Percentiles rank a stretch among this genome's conserved stretches.
Evolutionary conservation across 495 filamentous ascomycete species (phyloP).

Genomic region (Hyaloscypha hepaticicola): DNA sequence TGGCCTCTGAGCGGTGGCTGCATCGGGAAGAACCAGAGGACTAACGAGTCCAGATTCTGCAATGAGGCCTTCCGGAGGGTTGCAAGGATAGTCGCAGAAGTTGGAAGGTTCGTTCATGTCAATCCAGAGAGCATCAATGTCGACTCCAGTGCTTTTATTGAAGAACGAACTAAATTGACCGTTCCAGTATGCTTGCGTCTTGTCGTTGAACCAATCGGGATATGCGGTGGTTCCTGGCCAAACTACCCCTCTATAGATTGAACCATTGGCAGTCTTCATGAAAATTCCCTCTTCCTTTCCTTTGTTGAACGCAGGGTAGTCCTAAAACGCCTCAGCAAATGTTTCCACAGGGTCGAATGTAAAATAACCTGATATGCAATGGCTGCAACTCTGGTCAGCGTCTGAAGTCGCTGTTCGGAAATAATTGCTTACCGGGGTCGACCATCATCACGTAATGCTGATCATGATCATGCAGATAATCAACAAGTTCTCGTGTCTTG

Average conservation of each 20-base stretch:
- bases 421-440: slow-evolving; percentile 57
- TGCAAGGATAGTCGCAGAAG: slow-evolving; percentile 65
- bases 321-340: background rate
- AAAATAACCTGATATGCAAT: background rate
- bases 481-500: slow-evolving; percentile 63
- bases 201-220: slow-evolving; percentile 79
- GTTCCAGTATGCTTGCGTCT: slow-evolving; percentile 68
- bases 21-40: slow-evolving; percentile 15
- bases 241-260: slow-evolving; percentile 72
- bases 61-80: slow-evolving; percentile 48
- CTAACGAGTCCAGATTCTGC: slow-evolving; percentile 57
- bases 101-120: slow-evolving; percentile 72
- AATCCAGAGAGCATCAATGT: slow-evolving; percentile 87
- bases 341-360: background rate
- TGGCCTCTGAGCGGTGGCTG: background rate
- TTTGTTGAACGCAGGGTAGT: slow-evolving; percentile 23
- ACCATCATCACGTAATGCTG: slow-evolving; percentile 88
- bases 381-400: background rate
- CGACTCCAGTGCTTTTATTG: slow-evolving; percentile 57
- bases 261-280: slow-evolving; percentile 48
- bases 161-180: slow-evolving; percentile 71
- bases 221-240: slow-evolving; percentile 84
- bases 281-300: slow-evolving; percentile 63
- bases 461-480: slow-evolving; percentile 66
- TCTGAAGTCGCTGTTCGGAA: slow-evolving; percentile 44